These are phyloP conservation scores for Angomonas deanei DNA, from an alignment of 208 protist species.

Conservation along the genomic window DNA sequence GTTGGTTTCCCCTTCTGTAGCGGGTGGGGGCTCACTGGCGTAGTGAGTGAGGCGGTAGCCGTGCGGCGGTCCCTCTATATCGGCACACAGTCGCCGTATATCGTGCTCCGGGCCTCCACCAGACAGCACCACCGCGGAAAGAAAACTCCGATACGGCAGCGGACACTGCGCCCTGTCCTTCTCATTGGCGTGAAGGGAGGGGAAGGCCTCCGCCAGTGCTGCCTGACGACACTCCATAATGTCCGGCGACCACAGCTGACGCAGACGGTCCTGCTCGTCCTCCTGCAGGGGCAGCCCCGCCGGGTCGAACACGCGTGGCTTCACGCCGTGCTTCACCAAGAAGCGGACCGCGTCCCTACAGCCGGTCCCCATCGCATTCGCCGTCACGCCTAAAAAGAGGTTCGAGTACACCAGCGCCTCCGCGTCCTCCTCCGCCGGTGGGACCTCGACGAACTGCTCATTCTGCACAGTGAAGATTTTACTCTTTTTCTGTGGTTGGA, in stretches of 20 bases:
- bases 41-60: slow-evolving; percentile 38
- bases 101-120: slow-evolving; percentile 89
- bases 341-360: slow-evolving; percentile 77
- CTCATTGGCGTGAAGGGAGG: background rate
- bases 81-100: slow-evolving; percentile 63
- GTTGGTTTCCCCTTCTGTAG: too few relatives aligned
- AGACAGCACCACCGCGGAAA: slow-evolving; percentile 64
- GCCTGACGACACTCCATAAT: slow-evolving; percentile 1
- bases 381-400: slow-evolving; percentile 67
- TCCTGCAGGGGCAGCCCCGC: background rate
- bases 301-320: slow-evolving; percentile 13
- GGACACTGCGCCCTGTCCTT: too few relatives aligned
- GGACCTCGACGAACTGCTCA: slow-evolving; percentile 46
- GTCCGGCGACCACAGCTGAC: background rate
- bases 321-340: slow-evolving; percentile 61
- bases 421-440: slow-evolving; percentile 11
- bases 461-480: slow-evolving; percentile 39
- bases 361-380: slow-evolving; percentile 79
- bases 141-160: slow-evolving; percentile 26
- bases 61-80: background rate
- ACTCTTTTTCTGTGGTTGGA: slow-evolving; percentile 44
- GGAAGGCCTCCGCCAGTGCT: slow-evolving; percentile 8
- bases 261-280: background rate
- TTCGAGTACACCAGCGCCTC: slow-evolving; percentile 38
- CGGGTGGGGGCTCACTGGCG: slow-evolving; percentile 22